Evolutionary conservation across 192 early-diverging fungal genomes (phyloP).

Genomic region (Mortierella claussenii): DNA sequence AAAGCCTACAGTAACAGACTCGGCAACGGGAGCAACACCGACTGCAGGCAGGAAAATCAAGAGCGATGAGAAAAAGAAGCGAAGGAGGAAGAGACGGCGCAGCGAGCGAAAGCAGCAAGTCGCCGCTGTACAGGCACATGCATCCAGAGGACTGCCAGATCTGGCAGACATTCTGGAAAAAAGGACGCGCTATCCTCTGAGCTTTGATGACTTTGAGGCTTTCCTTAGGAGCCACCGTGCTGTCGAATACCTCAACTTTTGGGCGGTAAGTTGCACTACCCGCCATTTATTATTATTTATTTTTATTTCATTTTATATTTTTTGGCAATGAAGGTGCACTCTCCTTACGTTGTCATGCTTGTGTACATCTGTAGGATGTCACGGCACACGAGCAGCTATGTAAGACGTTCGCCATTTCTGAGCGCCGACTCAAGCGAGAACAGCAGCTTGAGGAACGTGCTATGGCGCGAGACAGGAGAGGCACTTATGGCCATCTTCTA

Average conservation of each 20-base stretch:
- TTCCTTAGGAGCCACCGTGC: slow-evolving; percentile 33
- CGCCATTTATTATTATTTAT: too few species aligned
- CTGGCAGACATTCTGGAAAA: slow-evolving; percentile 40
- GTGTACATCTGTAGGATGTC: slow-evolving; percentile 26
- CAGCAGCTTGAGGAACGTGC: slow-evolving; percentile 32
- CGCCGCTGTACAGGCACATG: neutral
- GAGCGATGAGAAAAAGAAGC: neutral
- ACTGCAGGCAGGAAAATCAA: too few species aligned
- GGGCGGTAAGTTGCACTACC: slow-evolving; percentile 35
- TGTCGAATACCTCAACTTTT: slow-evolving; percentile 50
- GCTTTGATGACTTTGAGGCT: slow-evolving; percentile 51
- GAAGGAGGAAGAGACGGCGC: neutral
- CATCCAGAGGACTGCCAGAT: slow-evolving; percentile 2
- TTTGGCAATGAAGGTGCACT: too few species aligned
- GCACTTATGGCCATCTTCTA: neutral
- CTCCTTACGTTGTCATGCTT: neutral
- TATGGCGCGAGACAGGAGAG: slow-evolving; percentile 27
- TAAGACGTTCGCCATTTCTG: slow-evolving; percentile 48
- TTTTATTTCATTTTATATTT: neutral
- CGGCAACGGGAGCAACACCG: too few species aligned
- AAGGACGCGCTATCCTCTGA: slow-evolving; percentile 30
- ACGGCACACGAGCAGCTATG: slow-evolving; percentile 47
- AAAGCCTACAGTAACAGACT: too few species aligned
- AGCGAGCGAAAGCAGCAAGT: too few species aligned
- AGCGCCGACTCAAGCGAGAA: slow-evolving; percentile 39